Conservation (phyloP, 345 rosid genomes). For the Eucalyptus tenuipes region DNA sequence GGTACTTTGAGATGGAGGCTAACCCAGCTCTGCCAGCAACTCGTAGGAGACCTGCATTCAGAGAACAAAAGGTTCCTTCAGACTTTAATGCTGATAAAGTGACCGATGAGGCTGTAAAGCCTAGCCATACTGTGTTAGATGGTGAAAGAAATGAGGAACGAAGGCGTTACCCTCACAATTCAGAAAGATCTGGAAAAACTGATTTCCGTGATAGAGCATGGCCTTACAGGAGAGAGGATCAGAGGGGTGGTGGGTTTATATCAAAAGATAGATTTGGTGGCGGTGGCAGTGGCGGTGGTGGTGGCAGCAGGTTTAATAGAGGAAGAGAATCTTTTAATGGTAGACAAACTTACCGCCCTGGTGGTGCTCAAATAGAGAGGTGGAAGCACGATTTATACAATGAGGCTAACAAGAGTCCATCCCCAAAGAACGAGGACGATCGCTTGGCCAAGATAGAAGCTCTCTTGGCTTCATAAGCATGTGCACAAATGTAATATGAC, state of each 20-base stretch:
- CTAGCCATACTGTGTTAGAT: constrained; percentile 2
- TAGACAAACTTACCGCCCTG: constrained; percentile 28
- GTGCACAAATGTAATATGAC: neutral
- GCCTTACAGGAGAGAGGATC: constrained; percentile 33
- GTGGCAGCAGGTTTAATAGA: constrained; percentile 17
- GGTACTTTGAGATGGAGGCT: constrained; percentile 43
- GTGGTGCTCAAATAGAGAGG: constrained; percentile 42
- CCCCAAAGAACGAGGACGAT: constrained; percentile 71
- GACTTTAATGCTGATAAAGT: constrained; percentile 22
- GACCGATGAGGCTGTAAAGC: constrained; percentile 19
- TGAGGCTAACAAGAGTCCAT: constrained; percentile 65
- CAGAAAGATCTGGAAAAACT: constrained; percentile 33
- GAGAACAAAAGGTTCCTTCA: constrained; percentile 50
- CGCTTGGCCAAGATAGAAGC: constrained; percentile 86
- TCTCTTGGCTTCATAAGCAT: constrained; percentile 42
- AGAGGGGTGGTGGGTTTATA: constrained; percentile 12
- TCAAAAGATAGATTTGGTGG: constrained; percentile 36
- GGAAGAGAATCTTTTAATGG: constrained; percentile 45
- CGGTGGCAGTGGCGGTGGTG: constrained; percentile 8
- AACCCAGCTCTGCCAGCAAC: constrained; percentile 15
- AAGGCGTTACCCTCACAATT: constrained; percentile 19
- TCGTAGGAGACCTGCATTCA: constrained; percentile 83
- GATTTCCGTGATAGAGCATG: constrained; percentile 16
- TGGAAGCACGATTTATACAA: constrained; percentile 94
- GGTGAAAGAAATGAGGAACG: constrained; percentile 43